phyloP scores from a whole-genome alignment of 257 asterid genomes.

The Ophiorrhiza pumila region DNA sequence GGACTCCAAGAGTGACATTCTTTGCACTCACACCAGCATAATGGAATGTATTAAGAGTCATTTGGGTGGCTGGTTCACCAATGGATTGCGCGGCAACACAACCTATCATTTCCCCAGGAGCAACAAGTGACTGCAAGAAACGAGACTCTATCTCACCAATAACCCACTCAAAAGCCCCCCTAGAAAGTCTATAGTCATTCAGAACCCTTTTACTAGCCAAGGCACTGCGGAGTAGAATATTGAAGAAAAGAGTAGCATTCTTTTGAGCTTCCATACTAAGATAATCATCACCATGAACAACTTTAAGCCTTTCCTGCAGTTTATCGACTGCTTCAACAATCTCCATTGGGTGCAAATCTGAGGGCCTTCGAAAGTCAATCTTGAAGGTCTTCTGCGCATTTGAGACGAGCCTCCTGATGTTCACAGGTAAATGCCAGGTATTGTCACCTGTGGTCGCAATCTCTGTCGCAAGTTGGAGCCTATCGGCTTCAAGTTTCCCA shows the following conservation, averaged over 20 bases:
- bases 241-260: conserved; percentile 96
- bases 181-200: conserved; percentile 86
- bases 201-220: conserved; percentile 94
- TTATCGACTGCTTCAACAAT: conserved; percentile 98
- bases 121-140: conserved; percentile 94
- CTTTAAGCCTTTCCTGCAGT: conserved; percentile 94
- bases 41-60: conserved; percentile 97
- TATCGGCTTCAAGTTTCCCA: conserved; percentile 88
- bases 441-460: conserved; percentile 92
- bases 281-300: conserved; percentile 98
- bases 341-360: conserved; percentile 99
- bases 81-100: conserved; percentile 99
- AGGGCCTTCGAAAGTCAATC: conserved; percentile 89
- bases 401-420: conserved; percentile 77
- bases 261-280: conserved; percentile 97
- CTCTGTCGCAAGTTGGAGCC: conserved; percentile 87
- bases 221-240: conserved; percentile 91
- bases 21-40: conserved; percentile 99
- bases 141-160: conserved; percentile 98
- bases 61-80: conserved; percentile 99
- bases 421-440: conserved; percentile 94
- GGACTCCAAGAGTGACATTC: conserved; percentile 98
- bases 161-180: conserved; percentile 98
- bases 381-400: conserved; percentile 95
- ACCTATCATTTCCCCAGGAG: conserved; percentile 99